Base-by-base conservation (phyloP, 352 stramenopile species). In the Phytopythium sindhum region DNA sequence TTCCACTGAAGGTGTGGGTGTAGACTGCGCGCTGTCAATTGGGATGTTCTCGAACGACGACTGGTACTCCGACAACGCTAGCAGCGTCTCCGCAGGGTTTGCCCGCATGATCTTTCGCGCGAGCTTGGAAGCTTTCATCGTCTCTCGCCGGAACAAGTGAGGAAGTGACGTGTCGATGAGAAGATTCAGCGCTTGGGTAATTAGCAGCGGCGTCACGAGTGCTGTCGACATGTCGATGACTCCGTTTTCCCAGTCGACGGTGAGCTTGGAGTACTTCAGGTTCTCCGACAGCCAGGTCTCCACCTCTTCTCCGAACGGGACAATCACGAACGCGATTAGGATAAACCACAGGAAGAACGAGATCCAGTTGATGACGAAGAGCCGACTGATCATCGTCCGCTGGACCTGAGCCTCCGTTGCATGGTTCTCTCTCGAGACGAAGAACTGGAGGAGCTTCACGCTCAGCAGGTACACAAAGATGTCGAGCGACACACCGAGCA, bases 331-430 rank as follows among this genome's bases (percentile, higher is more conserved):
- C 11, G 88, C 84, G 39, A 96, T 93, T 45, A 95, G 65, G 58
- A 96, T 93, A 57, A 95, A 96, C 88, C 86, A 96, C 42, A 93
- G 67, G 61, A 96, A 96, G 61, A 95, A 95, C 21, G 86, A 94
- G 53, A 95, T 92, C 88, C 88, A 96, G 64, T 94, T 95, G 68
- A 96, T 95, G 24, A 81, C 75, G 58, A 96, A 96, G 15, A 95
- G 62, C 0, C 86, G 86, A 65, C 90, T 93, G 69, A 93, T 78
- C 84, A 93, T 93, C 57, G 86, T 91, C 19, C 82, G 74, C 41
- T 95, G 83, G 55, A 93, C 91, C 47, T 95, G 84, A 6, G 80
- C 80, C 26, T 93, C 84, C 9, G 83, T 93, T 42, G 74, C 80
- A 58, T 93, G 85, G 70, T 95, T 95, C 51, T 96, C 88, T 4